Evolutionary conservation across 768 basidiomycete species (phyloP).

Genomic region (Xanthoconium purpureum): DNA sequence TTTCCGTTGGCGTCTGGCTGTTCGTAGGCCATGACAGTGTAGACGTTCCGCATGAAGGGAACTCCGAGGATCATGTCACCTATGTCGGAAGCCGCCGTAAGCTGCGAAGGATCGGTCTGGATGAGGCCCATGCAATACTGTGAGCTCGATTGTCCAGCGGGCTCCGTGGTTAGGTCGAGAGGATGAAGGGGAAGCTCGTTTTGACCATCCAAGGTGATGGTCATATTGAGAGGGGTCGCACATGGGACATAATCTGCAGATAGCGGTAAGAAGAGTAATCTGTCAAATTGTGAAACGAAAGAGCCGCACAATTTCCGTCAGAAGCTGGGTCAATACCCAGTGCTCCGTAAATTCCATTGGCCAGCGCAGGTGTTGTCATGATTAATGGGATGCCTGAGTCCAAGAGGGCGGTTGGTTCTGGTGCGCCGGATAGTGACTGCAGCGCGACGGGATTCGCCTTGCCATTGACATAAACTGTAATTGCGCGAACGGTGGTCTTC

Average conservation of each 20-base stretch:
- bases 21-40: constrained; percentile 73
- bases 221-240: constrained; percentile 65
- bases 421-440: constrained; percentile 38
- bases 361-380: constrained; percentile 54
- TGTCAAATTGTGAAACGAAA: background rate
- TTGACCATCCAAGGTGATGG: constrained; percentile 60
- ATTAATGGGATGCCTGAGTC: constrained; percentile 73
- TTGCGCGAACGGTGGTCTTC: constrained; percentile 55
- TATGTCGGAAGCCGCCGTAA: constrained; percentile 37
- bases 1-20: constrained; percentile 42
- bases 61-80: constrained; percentile 79
- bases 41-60: constrained; percentile 72
- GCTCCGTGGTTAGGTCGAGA: constrained; percentile 62
- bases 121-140: constrained; percentile 63
- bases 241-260: constrained; percentile 71
- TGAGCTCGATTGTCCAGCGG: constrained; percentile 40
- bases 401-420: constrained; percentile 61
- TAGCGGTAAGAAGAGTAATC: constrained; percentile 12
- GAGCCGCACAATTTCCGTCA: constrained; percentile 61
- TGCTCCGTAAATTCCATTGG: constrained; percentile 78
- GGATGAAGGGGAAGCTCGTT: constrained; percentile 64
- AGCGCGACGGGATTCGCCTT: constrained; percentile 39
- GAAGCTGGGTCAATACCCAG: constrained; percentile 55
- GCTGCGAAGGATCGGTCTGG: constrained; percentile 48
- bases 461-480: constrained; percentile 60